Conservation (phyloP, 2,329 filamentous ascomycete genomes). For the Cucurbitaria berberidis region DNA sequence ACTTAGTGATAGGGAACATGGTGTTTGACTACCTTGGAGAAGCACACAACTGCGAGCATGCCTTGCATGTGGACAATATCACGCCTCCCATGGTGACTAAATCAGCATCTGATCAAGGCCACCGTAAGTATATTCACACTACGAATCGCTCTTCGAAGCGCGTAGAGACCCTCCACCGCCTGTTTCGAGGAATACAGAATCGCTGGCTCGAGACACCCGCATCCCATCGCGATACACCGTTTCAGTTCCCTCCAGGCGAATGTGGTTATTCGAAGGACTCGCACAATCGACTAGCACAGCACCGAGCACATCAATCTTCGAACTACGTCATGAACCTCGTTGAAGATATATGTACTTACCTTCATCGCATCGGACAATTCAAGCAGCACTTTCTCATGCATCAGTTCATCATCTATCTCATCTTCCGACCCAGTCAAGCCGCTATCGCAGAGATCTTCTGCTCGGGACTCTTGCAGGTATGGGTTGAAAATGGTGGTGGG, state of each 20-base stretch:
- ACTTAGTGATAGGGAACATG: constrained; percentile 24
- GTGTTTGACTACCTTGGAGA: constrained; percentile 24
- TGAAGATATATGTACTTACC: constrained; percentile 32
- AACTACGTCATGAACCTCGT: constrained; percentile 43
- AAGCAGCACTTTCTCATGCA: constrained; percentile 34
- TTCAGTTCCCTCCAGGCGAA: constrained; percentile 30
- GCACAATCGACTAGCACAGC: constrained; percentile 25
- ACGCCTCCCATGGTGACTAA: constrained; percentile 7
- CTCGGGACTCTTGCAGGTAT: constrained; percentile 36
- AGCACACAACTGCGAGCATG: constrained; percentile 1
- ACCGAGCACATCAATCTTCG: constrained; percentile 28
- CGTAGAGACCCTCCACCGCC: constrained; percentile 16
- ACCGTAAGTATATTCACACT: constrained; percentile 36
- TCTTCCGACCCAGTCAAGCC: constrained; percentile 31
- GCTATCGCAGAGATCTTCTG: constrained; percentile 40
- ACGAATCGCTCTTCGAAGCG: constrained; percentile 20
- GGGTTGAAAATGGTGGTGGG: constrained; percentile 34
- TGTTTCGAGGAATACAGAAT: constrained; percentile 22
- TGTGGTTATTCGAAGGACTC: constrained; percentile 35
- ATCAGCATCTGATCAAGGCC: constrained; percentile 11
- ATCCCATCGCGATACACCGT: constrained; percentile 13
- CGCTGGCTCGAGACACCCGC: constrained; percentile 21
- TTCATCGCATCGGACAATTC: constrained; percentile 9
- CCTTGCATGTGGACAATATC: constrained; percentile 30
- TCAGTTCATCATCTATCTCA: constrained; percentile 34